phyloP scores from a whole-genome alignment of 257 asterid genomes.

The Striga asiatica region DNA sequence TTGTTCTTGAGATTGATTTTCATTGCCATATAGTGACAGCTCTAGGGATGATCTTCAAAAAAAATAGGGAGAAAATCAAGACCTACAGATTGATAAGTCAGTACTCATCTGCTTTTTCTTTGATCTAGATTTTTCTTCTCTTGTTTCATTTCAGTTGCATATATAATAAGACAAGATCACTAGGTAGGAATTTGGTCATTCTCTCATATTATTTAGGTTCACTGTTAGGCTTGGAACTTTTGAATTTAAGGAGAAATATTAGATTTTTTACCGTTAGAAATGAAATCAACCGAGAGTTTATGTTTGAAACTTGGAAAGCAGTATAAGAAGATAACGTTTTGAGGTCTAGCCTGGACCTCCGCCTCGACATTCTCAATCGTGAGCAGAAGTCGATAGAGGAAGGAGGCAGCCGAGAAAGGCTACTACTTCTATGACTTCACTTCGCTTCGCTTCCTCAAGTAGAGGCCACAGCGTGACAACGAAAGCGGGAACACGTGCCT shows the following conservation, averaged over 20 bases:
- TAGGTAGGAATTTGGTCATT: not conserved
- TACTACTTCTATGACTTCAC: too few relatives aligned
- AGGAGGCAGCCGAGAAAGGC: too few relatives aligned
- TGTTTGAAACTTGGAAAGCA: too few relatives aligned
- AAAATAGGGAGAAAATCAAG: constrained; percentile 24
- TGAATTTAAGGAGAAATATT: too few relatives aligned
- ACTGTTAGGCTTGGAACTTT: not conserved
- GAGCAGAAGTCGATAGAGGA: too few relatives aligned
- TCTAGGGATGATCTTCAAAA: too few relatives aligned
- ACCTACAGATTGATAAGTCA: constrained; percentile 34
- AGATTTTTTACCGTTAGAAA: not conserved
- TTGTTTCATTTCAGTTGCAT: not conserved
- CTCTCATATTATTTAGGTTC: not conserved
- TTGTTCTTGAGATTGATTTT: too few relatives aligned
- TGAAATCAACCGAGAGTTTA: not conserved
- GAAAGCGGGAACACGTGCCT: too few relatives aligned
- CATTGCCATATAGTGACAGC: too few relatives aligned
- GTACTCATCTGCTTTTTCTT: constrained; percentile 11
- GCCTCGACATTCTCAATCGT: too few relatives aligned
- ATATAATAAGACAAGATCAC: not conserved
- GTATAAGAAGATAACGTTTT: not conserved
- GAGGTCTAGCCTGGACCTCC: not conserved
- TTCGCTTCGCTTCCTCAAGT: too few relatives aligned
- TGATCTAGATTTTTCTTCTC: constrained; percentile 7
- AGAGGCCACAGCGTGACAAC: too few relatives aligned